Evolutionary conservation across 1,284 basidiomycete species (phyloP), one percentile per base, ranked within the genome.

Genomic region (Tremellales sp.): DNA sequence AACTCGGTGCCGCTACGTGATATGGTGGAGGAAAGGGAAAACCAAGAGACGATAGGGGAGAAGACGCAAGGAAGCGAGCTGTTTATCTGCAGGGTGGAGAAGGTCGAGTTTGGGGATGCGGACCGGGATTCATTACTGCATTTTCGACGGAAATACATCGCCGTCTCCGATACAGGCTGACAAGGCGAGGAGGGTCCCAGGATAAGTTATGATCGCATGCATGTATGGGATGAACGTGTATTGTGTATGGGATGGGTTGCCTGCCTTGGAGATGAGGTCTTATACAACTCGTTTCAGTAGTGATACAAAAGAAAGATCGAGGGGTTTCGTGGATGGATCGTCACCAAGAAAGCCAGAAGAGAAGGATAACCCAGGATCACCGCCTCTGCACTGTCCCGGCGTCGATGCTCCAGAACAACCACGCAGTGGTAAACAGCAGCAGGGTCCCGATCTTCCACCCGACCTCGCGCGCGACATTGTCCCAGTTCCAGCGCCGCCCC

Each of bases 401-500:
- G 35, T 71, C 65, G 10, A 66, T 49, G 2, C 60, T 60, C 63
- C 62, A 70, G 44, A 73, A 66, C 40, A 73, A 44, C 66, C 68
- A 73, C 24, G 65, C 68, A 8, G 56, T 59, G 16, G 70, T 72
- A 25, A 71, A 28, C 31, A 70, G 50, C 27, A 72, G 55, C 44
- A 71, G 45, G 9, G 45, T 48, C 6, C 67, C 67, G 1, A 73
- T 58, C 47, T 68, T 68, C 63, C 70, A 67, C 18, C 64, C 66
- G 0, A 72, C 71, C 41, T 67, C 60, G 28, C 60, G 48, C 21
- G 65, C 65, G 25, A 73, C 59, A 3, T 54, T 54, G 35, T 65
- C 60, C 71, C 71, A 73, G 56, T 72, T 66, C 71, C 71, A 73
- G 7, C 45, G 49, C 32, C 71, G 56, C 3, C 65, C 65, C 47